These are phyloP conservation scores for Calonectria hawksworthii DNA, from an alignment of 2,329 filamentous ascomycete species.

Conservation along the genomic window DNA sequence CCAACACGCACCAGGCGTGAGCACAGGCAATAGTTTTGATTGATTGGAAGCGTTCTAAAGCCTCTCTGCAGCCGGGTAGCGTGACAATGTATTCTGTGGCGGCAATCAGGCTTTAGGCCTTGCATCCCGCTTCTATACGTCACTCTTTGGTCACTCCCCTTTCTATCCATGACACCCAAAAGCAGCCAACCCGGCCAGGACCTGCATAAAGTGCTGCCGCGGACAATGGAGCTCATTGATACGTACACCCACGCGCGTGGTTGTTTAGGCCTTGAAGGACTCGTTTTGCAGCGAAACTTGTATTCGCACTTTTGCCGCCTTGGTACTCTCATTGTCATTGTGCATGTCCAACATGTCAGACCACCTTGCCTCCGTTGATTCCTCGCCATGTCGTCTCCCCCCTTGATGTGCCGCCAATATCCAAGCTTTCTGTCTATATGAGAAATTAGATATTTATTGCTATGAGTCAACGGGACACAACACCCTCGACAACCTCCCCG, in stretches of 20 bases:
- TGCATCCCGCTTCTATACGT: background rate
- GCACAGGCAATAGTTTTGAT: background rate
- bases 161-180: background rate
- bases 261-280: background rate
- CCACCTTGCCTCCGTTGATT: conserved; percentile 39
- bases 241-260: background rate
- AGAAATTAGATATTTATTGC: background rate
- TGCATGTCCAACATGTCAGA: conserved; percentile 43
- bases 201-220: conserved; percentile 4
- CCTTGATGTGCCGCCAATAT: background rate
- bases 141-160: background rate
- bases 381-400: conserved; percentile 11
- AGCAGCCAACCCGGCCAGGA: conserved; percentile 2
- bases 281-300: background rate
- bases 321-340: conserved; percentile 33
- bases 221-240: background rate
- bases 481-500: background rate
- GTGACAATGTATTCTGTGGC: conserved; percentile 40
- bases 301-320: conserved; percentile 9
- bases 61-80: background rate
- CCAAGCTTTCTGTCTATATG: background rate
- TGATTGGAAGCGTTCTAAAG: background rate
- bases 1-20: background rate
- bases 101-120: conserved; percentile 19
- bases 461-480: background rate